Conservation (phyloP, 2,329 filamentous ascomycete species). For the Aureobasidium sp. region DNA sequence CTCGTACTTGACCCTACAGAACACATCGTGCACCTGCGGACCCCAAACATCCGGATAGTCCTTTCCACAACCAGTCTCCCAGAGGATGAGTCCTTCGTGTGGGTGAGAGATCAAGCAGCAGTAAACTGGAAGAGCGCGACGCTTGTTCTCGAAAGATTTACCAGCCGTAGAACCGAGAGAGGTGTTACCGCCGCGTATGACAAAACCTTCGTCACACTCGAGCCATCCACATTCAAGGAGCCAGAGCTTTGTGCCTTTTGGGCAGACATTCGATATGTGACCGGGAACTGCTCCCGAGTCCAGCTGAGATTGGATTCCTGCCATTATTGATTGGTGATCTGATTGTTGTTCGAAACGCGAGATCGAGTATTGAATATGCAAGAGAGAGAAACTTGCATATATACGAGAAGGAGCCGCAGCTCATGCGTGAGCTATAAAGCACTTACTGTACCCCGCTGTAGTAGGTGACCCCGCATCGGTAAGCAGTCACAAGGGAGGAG, state of each 20-base stretch:
- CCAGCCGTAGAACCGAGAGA: conserved; percentile 27
- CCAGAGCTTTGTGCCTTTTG: conserved; percentile 39
- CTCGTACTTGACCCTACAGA: conserved; percentile 25
- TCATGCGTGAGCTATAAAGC: background rate
- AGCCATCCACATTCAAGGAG: conserved; percentile 37
- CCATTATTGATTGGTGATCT: background rate
- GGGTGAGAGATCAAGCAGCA: conserved; percentile 38
- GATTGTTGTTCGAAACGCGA: background rate
- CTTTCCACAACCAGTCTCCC: conserved; percentile 38
- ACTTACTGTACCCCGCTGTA: background rate
- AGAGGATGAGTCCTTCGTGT: conserved; percentile 35
- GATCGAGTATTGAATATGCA: background rate
- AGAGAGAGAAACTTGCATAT: background rate
- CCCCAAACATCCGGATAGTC: conserved; percentile 30
- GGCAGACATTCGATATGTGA: conserved; percentile 29
- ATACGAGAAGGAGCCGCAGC: background rate
- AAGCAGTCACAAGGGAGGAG: background rate
- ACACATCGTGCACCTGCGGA: conserved; percentile 25
- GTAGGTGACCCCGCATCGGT: background rate
- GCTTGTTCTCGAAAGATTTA: conserved; percentile 31
- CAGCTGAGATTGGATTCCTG: conserved; percentile 23
- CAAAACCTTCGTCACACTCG: conserved; percentile 39
- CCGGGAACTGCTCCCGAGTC: conserved; percentile 24
- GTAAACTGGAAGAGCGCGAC: conserved; percentile 33
- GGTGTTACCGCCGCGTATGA: conserved; percentile 33